Evolutionary conservation across 2,329 filamentous ascomycete species (phyloP), one percentile per base, ranked within the genome.

Genomic region (Penicillium rolfsii): DNA sequence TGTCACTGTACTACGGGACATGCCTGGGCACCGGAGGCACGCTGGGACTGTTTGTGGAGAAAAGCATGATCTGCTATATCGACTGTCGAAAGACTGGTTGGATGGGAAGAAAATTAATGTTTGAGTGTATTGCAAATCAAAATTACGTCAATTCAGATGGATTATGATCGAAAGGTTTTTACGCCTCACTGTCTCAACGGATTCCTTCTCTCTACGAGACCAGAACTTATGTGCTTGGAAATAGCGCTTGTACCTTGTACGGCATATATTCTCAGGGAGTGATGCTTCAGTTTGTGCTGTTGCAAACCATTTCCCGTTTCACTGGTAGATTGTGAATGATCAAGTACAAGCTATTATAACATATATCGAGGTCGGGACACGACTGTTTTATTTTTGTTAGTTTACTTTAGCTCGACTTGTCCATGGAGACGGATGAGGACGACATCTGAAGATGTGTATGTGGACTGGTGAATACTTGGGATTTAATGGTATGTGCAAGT

Each of bases 61-160:
- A 59, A 81, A 81, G 63, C 80, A 82, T 72, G 79, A 82, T 69
- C 33, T 77, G 12, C 64, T 82, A 58, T 83, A 82, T 67, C 68
- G 72, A 67, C 74, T 78, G 64, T 73, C 72, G 7, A 81, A 81
- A 66, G 64, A 73, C 22, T 82, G 80, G 80, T 60, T 82, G 30
- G 78, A 82, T 59, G 80, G 80, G 19, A 68, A 75, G 55, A 58
- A 68, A 3, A 66, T 79, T 30, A 68, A 66, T 36, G 52, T 67
- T 14, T 69, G 61, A 26, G 36, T 40, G 36, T 36, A 36, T 36
- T 36, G 35, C 11, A 36, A 36, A 36, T 36, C 8, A 36, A 36
- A 11, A 33, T 33, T 33, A 33, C 5, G 9, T 33, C 1, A 11
- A 41, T 57, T 54, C 12, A 46, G 43, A 26, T 16, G 9, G 30